Percentiles rank a stretch among this genome's conserved stretches.
Conservation (phyloP, 768 basidiomycete genomes). For the Phlebiopsis gigantea region DNA sequence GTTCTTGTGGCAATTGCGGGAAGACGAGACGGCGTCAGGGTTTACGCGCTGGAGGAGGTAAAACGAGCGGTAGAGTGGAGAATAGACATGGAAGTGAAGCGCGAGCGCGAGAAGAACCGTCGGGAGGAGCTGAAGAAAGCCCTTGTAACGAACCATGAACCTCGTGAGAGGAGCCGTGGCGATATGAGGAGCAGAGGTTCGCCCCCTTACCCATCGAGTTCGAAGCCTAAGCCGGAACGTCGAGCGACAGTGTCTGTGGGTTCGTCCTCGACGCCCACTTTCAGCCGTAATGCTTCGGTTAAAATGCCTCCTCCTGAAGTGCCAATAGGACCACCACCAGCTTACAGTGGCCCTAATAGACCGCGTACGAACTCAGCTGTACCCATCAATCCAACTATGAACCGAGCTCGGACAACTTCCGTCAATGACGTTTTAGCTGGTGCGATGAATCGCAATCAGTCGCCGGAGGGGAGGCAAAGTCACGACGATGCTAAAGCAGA, state of each 20-base stretch:
- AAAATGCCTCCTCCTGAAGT: slow-evolving; percentile 15
- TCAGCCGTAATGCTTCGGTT: slow-evolving; percentile 6
- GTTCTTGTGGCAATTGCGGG: slow-evolving; percentile 90
- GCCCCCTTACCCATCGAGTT: slow-evolving; percentile 7
- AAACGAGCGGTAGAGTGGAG: slow-evolving; percentile 86
- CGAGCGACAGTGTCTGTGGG: slow-evolving; percentile 20
- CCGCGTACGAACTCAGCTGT: slow-evolving; percentile 39
- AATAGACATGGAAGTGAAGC: slow-evolving; percentile 70
- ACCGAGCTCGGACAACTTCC: slow-evolving; percentile 46
- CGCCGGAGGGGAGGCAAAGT: slow-evolving; percentile 21
- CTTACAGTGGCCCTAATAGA: slow-evolving; percentile 39
- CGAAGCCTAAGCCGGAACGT: slow-evolving; percentile 17
- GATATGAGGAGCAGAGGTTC: slow-evolving; percentile 8
- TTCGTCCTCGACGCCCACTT: slow-evolving; percentile 13
- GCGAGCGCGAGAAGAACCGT: slow-evolving; percentile 69
- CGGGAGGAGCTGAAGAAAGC: slow-evolving; percentile 61
- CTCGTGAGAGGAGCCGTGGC: slow-evolving; percentile 41
- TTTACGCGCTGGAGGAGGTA: slow-evolving; percentile 84
- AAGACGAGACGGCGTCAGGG: slow-evolving; percentile 78
- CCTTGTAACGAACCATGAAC: slow-evolving; percentile 35
- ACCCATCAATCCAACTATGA: slow-evolving; percentile 32
- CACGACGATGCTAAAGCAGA: slow-evolving; percentile 41
- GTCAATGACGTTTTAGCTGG: slow-evolving; percentile 56
- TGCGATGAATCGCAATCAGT: slow-evolving; percentile 32
- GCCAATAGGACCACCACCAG: slow-evolving; percentile 56